These are phyloP conservation scores for Alternaria arbusti DNA, from an alignment of 2,329 filamentous ascomycete genomes.

Conservation along the genomic window DNA sequence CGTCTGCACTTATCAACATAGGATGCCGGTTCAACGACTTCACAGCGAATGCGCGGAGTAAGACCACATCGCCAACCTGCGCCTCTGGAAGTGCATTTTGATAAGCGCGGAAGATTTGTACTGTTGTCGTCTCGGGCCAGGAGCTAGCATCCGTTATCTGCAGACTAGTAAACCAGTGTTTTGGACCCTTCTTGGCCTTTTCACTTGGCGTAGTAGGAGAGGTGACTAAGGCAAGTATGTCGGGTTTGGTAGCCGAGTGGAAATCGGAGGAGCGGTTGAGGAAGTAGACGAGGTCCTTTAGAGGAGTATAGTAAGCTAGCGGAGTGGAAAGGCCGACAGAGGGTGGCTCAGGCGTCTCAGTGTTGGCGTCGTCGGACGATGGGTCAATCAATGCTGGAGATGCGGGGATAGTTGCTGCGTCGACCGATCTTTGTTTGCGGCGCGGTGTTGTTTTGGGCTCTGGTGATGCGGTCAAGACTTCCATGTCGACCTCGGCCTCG, in stretches of 20 bases:
- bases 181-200: conserved; percentile 51
- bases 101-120: conserved; percentile 55
- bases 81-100: conserved; percentile 50
- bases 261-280: conserved; percentile 50
- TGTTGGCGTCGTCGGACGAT: conserved; percentile 18
- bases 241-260: conserved; percentile 46
- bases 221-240: conserved; percentile 54
- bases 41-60: conserved; percentile 54
- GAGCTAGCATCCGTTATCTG: conserved; percentile 49
- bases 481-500: conserved; percentile 14
- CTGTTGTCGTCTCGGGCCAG: conserved; percentile 33
- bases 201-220: conserved; percentile 38
- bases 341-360: conserved; percentile 19
- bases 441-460: not conserved
- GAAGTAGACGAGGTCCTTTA: conserved; percentile 48
- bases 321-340: conserved; percentile 50
- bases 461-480: not conserved
- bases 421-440: conserved; percentile 5
- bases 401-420: conserved; percentile 13
- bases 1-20: conserved; percentile 49
- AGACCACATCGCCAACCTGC: conserved; percentile 52
- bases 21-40: conserved; percentile 47
- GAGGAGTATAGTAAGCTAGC: conserved; percentile 55
- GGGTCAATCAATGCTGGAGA: conserved; percentile 12
- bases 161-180: conserved; percentile 53